Conservation (phyloP, 169 alveolate species). For the Eimeria zaria region DNA sequence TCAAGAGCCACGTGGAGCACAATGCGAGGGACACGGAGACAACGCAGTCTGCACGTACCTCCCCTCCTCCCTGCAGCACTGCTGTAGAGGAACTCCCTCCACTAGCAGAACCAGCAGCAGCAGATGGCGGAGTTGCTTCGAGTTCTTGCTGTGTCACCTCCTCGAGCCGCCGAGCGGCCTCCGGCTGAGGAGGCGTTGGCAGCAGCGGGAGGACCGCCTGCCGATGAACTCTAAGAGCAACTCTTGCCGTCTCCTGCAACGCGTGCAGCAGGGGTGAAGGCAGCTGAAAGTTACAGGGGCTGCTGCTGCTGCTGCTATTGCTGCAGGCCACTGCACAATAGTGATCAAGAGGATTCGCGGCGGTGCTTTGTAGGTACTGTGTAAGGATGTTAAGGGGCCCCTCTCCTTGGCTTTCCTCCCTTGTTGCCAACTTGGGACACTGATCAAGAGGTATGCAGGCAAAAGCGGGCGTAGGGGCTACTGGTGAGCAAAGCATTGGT, state of each 20-base stretch:
- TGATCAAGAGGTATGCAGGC: background rate
- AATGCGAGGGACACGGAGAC: conserved; percentile 16
- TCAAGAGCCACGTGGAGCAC: conserved; percentile 51
- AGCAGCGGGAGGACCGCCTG: conserved; percentile 57
- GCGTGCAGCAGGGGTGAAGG: conserved; percentile 1
- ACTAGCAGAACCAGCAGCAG: conserved; percentile 16
- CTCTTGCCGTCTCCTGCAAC: background rate
- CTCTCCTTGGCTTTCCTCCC: background rate
- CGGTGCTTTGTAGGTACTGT: background rate
- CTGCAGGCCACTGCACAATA: background rate
- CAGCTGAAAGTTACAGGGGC: background rate
- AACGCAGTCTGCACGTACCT: background rate
- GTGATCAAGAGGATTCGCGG: background rate
- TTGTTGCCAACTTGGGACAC: background rate
- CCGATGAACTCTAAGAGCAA: conserved; percentile 27
- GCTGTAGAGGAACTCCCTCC: background rate
- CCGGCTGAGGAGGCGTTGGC: conserved; percentile 47
- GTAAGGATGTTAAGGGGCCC: conserved; percentile 10
- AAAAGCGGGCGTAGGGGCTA: background rate
- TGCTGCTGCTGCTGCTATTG: conserved; percentile 9
- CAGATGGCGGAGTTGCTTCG: background rate
- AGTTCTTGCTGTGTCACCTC: conserved; percentile 48
- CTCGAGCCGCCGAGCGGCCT: background rate
- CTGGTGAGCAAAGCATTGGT: background rate
- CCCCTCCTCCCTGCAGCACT: background rate